Conservation (phyloP, 495 filamentous ascomycete species). For the Astrothelium macrocarpum region DNA sequence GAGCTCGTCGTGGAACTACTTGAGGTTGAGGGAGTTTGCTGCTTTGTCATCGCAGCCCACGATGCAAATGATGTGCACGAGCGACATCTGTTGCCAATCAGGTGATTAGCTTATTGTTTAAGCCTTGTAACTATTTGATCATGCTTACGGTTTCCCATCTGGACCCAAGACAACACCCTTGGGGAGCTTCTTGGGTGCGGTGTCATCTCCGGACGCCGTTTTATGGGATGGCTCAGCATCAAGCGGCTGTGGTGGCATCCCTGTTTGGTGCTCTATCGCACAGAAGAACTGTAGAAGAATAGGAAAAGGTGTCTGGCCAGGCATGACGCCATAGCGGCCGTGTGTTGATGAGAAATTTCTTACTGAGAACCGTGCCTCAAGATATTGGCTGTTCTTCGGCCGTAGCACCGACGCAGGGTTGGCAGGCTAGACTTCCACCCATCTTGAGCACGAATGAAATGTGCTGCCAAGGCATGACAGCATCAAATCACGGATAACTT, state of each 20-base stretch:
- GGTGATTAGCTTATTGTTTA: conserved; percentile 16
- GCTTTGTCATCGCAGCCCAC: conserved; percentile 60
- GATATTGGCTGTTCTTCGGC: too few species aligned
- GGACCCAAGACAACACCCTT: conserved; percentile 82
- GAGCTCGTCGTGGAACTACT: conserved; percentile 18
- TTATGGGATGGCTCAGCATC: conserved; percentile 15
- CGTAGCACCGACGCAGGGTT: too few species aligned
- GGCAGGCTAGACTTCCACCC: too few species aligned
- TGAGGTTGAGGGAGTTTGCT: conserved; percentile 24
- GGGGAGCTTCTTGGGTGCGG: conserved; percentile 41
- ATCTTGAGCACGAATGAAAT: too few species aligned
- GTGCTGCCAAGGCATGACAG: too few species aligned
- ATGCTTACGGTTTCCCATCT: conserved; percentile 87
- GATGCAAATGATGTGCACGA: conserved; percentile 68
- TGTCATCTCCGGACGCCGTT: conserved; percentile 14
- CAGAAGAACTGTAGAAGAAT: conserved; percentile 24
- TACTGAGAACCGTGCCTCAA: too few species aligned
- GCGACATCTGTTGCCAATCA: conserved; percentile 57
- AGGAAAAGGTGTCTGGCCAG: conserved; percentile 12
- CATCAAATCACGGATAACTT: too few species aligned
- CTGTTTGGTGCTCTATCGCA: conserved; percentile 18
- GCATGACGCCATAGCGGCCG: conserved; percentile 6
- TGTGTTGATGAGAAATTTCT: too few species aligned
- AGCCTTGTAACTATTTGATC: background rate
- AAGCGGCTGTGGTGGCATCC: conserved; percentile 24